Evolutionary conservation across 1,284 basidiomycete species (phyloP), one percentile per base, ranked within the genome.

Genomic region (Ustilago vetiveriae): DNA sequence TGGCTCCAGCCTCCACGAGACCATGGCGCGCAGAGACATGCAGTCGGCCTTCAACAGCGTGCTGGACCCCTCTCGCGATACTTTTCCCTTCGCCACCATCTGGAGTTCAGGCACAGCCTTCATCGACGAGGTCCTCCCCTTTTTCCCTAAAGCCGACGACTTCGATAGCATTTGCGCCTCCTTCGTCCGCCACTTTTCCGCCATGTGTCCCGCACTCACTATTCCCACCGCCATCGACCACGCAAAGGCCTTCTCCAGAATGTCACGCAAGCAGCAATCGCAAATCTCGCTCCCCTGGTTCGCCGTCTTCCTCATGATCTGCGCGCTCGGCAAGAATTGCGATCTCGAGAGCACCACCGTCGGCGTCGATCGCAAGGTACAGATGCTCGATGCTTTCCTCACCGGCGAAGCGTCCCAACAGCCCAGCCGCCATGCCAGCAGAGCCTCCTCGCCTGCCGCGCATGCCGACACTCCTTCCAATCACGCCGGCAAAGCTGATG

Each of bases 71-170:
- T 65, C 63, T 23, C 53, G 53, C 26, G 63, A 67, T n/a, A 58
- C 63, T 3, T 71, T 66, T 19, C 68, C 68, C 11, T 71, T 71
- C 36, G 51, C 50, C 14, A 71, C 68, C 16, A 71, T 66, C 46
- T 71, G 68, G 68, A 45, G 44, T 38, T 67, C 64, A 8, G 64
- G 64, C n/a, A 60, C 56, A 3, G 64, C 54, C 2, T 70, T 70
- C 35, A 56, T 64, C 62, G 60, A 70, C 8, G 62, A 70, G 27
- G 50, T 70, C 5, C 30, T 67, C n/a, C 64, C 65, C 1, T 63
- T 68, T 39, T 68, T 68, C 38, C 59, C 65, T n/a, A 29, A 17
- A 19, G 43, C 53, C 14, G 50, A 63, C 23, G 65, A 62, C n/a
- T 63, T 68, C 37, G 65, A 68, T 30, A 54, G 49, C 38, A 62